Evolutionary conservation across 768 basidiomycete genomes (phyloP).

Genomic region (Naganishia kalamii): DNA sequence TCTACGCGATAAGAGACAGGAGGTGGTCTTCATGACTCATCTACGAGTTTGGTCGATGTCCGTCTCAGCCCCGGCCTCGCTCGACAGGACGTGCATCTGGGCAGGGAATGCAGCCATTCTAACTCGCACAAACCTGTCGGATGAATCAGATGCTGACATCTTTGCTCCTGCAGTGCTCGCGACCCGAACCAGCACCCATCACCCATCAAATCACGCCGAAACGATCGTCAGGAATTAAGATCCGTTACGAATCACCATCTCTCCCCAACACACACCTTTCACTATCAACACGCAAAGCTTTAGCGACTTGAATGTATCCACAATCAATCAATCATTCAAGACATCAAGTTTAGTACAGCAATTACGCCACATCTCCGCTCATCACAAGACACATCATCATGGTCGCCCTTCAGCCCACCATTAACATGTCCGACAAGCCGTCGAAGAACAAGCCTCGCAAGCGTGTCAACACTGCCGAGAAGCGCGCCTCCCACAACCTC

Average conservation of each 20-base stretch:
- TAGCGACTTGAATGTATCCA: slow-evolving; percentile 12
- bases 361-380: slow-evolving; percentile 12
- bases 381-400: neutral
- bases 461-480: slow-evolving; percentile 92
- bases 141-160: no score
- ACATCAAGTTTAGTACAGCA: slow-evolving; percentile 19
- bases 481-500: slow-evolving; percentile 92
- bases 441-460: slow-evolving; percentile 61
- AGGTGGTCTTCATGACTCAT: no score
- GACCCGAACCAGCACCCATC: slow-evolving; percentile 45
- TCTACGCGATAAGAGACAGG: no score
- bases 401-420: slow-evolving; percentile 2
- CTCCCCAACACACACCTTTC: neutral
- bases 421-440: slow-evolving; percentile 15
- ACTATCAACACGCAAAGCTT: neutral
- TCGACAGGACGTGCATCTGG: no score
- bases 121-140: no score
- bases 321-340: slow-evolving; percentile 31
- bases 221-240: neutral
- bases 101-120: no score
- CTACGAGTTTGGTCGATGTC: no score
- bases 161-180: slow-evolving; percentile 39
- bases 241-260: neutral
- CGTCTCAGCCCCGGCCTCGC: no score
- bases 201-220: slow-evolving; percentile 18